A percentile compares a stretch with the other conserved stretches of the same genome.
These are phyloP conservation scores for Brassica carinata DNA, from an alignment of 345 rosid species.

Conservation along the genomic window DNA sequence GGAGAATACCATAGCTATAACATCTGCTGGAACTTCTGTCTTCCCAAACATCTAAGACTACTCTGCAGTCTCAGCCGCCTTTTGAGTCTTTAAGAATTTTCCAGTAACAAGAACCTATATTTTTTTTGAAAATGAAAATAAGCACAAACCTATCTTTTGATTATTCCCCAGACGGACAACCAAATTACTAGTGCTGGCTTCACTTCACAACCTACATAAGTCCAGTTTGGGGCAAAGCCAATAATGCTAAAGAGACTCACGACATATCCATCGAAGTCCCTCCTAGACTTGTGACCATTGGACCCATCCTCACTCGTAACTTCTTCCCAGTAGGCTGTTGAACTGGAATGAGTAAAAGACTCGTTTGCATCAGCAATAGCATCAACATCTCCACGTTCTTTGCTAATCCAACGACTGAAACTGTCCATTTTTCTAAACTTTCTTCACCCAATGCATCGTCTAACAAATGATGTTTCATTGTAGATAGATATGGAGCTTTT, in stretches of 20 bases:
- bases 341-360: slow-evolving; percentile 54
- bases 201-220: too few relatives aligned
- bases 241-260: background rate
- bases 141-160: too few relatives aligned
- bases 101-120: too few relatives aligned
- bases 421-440: slow-evolving; percentile 75
- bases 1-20: too few relatives aligned
- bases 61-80: slow-evolving; percentile 55
- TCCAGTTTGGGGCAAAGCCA: too few relatives aligned
- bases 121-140: too few relatives aligned
- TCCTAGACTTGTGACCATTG: slow-evolving; percentile 53
- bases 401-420: slow-evolving; percentile 89
- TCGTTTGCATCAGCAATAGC: slow-evolving; percentile 76
- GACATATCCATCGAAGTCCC: slow-evolving; percentile 53
- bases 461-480: background rate
- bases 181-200: too few relatives aligned
- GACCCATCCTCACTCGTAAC: slow-evolving; percentile 60
- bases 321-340: slow-evolving; percentile 59
- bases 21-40: too few relatives aligned
- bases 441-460: slow-evolving; percentile 53
- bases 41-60: slow-evolving; percentile 87
- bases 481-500: too few relatives aligned
- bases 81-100: slow-evolving; percentile 50
- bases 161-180: too few relatives aligned
- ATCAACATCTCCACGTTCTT: slow-evolving; percentile 82